Evolutionary conservation across 2,329 filamentous ascomycete species (phyloP).

Genomic region (Lomentospora prolificans): DNA sequence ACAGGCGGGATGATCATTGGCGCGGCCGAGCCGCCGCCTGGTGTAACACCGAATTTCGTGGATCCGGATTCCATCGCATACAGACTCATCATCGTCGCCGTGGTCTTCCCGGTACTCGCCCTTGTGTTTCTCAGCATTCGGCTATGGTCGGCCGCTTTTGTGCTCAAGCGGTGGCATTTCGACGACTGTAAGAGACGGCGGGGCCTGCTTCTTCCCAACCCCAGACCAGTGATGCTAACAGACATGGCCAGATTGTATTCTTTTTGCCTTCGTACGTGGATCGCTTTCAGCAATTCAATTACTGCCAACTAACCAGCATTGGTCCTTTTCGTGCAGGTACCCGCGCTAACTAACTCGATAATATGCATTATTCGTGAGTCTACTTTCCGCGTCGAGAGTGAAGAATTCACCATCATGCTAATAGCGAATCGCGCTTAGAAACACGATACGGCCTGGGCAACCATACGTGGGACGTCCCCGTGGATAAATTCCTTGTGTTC

Average conservation of each 20-base stretch:
- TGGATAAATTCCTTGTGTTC: neutral
- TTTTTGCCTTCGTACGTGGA: no score
- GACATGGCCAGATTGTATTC: no score
- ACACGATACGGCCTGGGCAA: neutral
- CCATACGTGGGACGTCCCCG: neutral
- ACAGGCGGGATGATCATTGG: neutral
- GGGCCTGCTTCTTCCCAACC: neutral
- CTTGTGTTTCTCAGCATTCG: neutral
- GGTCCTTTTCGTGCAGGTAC: neutral
- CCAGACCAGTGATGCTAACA: no score
- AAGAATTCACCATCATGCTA: no score
- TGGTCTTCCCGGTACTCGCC: neutral
- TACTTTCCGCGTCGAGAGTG: no score
- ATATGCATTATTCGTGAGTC: neutral
- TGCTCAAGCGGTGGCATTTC: neutral
- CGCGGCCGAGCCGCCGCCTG: no score
- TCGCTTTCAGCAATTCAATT: no score
- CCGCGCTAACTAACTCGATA: neutral
- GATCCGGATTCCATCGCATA: neutral
- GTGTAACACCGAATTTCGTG: neutral
- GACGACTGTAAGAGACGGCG: neutral
- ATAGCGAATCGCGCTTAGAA: no score
- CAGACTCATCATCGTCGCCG: neutral
- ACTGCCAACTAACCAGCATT: no score
- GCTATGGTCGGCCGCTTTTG: neutral